Evolutionary conservation across 2,329 filamentous ascomycete genomes (phyloP).

Genomic region (Westerdykella ornata): DNA sequence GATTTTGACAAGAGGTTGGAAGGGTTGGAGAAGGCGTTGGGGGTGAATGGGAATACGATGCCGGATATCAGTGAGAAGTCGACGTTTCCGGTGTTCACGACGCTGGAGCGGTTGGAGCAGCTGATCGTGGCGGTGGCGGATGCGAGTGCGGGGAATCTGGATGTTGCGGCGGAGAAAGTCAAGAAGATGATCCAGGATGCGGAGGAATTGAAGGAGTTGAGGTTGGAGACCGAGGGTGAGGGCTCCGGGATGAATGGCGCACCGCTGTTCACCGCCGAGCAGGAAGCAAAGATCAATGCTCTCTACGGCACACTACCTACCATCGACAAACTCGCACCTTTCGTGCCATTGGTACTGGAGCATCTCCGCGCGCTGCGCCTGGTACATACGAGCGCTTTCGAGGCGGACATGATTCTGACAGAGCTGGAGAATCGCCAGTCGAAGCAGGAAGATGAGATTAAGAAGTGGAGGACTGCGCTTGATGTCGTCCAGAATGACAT

Average conservation of each 20-base stretch:
- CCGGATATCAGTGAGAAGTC: slow-evolving; percentile 51
- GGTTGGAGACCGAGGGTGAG: slow-evolving; percentile 18
- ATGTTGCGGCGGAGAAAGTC: slow-evolving; percentile 63
- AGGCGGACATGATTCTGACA: slow-evolving; percentile 69
- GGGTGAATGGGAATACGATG: slow-evolving; percentile 63
- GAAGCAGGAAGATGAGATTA: slow-evolving; percentile 76
- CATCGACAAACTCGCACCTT: slow-evolving; percentile 76
- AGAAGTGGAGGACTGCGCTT: slow-evolving; percentile 76
- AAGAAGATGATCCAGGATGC: slow-evolving; percentile 66
- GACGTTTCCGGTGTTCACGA: slow-evolving; percentile 66
- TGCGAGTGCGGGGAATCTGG: slow-evolving; percentile 64
- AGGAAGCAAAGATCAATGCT: slow-evolving; percentile 80
- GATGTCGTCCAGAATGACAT: slow-evolving; percentile 72
- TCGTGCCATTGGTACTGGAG: slow-evolving; percentile 79
- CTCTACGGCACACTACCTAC: slow-evolving; percentile 83
- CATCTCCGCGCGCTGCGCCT: slow-evolving; percentile 74
- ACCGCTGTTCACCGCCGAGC: slow-evolving; percentile 52
- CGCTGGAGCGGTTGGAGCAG: slow-evolving; percentile 71
- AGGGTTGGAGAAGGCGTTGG: slow-evolving; percentile 72
- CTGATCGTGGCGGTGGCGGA: slow-evolving; percentile 71
- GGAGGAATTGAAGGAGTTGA: slow-evolving; percentile 58
- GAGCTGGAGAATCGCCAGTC: slow-evolving; percentile 71
- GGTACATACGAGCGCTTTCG: slow-evolving; percentile 81
- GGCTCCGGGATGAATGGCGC: slow-evolving; percentile 10
- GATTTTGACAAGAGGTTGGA: slow-evolving; percentile 80